Percentiles rank a stretch among this genome's conserved stretches.
These are phyloP conservation scores for Capsella bursapastoris DNA, from an alignment of 345 rosid genomes.

Conservation along the genomic window DNA sequence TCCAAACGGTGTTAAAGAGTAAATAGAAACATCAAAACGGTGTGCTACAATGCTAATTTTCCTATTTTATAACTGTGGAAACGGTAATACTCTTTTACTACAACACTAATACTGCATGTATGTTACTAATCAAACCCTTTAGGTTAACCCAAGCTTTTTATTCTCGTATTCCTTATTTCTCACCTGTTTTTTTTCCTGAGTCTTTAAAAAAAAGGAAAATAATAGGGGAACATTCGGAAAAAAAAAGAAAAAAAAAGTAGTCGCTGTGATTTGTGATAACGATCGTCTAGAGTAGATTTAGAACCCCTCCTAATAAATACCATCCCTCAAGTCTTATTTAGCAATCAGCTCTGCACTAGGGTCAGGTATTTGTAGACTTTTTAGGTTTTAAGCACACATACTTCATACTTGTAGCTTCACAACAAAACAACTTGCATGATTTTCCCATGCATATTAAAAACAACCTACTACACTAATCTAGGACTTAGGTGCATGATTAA, in stretches of 20 bases:
- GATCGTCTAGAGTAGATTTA: slow-evolving; percentile 8
- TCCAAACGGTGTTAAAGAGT: too few species aligned
- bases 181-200: not conserved
- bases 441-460: not conserved
- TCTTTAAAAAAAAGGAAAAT: slow-evolving; percentile 13
- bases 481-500: not conserved
- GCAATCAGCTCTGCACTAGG: slow-evolving; percentile 14
- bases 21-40: too few species aligned
- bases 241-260: not conserved
- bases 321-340: slow-evolving; percentile 29
- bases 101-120: too few species aligned
- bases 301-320: not conserved
- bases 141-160: too few species aligned
- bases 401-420: not conserved
- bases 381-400: slow-evolving; percentile 7
- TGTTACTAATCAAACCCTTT: too few species aligned
- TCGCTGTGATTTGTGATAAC: slow-evolving; percentile 17
- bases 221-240: slow-evolving; percentile 16
- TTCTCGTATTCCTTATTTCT: too few species aligned
- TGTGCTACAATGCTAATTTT: too few species aligned
- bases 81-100: too few species aligned
- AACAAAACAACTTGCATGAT: not conserved
- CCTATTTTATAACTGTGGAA: too few species aligned
- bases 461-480: not conserved
- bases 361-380: slow-evolving; percentile 8